These are phyloP conservation scores for Dalbergia cultrata DNA, from an alignment of 306 rosid genomes.

Conservation along the genomic window DNA sequence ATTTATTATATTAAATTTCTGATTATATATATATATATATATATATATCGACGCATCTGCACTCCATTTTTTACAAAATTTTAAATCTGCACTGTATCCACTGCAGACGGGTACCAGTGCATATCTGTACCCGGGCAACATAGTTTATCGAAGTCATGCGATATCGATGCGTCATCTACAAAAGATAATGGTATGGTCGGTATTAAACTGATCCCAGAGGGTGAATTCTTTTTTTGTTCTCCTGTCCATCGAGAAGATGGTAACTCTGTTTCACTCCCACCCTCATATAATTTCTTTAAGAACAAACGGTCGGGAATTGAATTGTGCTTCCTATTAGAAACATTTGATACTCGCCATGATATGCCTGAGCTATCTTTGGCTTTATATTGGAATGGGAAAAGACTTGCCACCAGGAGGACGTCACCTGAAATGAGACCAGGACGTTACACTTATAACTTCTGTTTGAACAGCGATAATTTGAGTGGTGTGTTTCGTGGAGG, in stretches of 20 bases:
- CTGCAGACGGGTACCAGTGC: too few species aligned
- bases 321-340: conserved; percentile 35
- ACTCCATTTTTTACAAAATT: too few species aligned
- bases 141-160: neutral
- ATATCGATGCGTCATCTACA: neutral
- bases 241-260: conserved; percentile 3
- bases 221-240: conserved; percentile 17
- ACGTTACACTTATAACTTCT: neutral
- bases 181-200: neutral
- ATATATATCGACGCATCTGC: too few species aligned
- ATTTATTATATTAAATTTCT: too few species aligned
- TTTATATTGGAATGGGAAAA: neutral
- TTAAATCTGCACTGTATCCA: too few species aligned
- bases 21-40: too few species aligned
- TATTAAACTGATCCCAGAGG: neutral
- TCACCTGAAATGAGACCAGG: neutral
- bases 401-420: neutral
- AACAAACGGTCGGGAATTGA: conserved; percentile 39
- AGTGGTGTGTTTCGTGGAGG: neutral
- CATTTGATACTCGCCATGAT: too few species aligned
- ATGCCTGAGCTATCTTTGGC: neutral
- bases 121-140: too few species aligned
- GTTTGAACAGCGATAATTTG: neutral
- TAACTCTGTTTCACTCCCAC: neutral
- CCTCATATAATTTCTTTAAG: neutral